Base-by-base conservation (phyloP, 192 early-diverging fungal species). In the Cladochytrium replicatum region DNA sequence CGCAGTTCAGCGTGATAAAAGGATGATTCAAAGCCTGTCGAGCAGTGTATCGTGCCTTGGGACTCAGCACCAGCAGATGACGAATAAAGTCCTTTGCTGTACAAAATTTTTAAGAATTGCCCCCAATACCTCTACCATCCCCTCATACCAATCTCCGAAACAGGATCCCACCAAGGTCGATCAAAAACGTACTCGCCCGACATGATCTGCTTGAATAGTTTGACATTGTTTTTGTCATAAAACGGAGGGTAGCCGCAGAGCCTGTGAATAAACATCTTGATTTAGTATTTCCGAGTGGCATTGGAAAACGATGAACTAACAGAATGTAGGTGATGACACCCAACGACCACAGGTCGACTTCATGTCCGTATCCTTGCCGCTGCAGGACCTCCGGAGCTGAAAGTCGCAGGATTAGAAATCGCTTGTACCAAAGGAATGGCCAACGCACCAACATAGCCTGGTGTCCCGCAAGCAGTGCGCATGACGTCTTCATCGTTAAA, bases 321-420 rank as follows among this genome's bases (percentile, higher is more conserved):
- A 77, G 83, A 48, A 93, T 86, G 61, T 93, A 97, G n/a, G 91
- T 77, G 32, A 95, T 89, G 0, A 93, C 91, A 6, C 93, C 93
- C 8, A 91, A 61, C 41, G 86, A 89, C 93, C 93, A 97, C 70
- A 97, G 72, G 54, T 97, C 93, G 8, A 92, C 84, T 30, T 69
- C 74, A 21, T 75, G 71, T 27, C 78, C 71, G 63, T 89, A 89
- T 31, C 69, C 66, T 72, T 78, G 62, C 53, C 74, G 52, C 37
- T 59, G 61, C 41, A 94, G 66, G 3, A 97, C 81, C 64, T 97
- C 93, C 2, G 93, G 93, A 6, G 93, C 93, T 52, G 81, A 73
- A 58, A 67, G 27, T 6, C 41, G 13, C 41, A 48, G 11, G 23
- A 52, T 7, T 29, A 11, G 23, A 48, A 41, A 43, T 34, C 8